Base-by-base conservation (phyloP, 495 filamentous ascomycete species). In the Daldinia decipiens region DNA sequence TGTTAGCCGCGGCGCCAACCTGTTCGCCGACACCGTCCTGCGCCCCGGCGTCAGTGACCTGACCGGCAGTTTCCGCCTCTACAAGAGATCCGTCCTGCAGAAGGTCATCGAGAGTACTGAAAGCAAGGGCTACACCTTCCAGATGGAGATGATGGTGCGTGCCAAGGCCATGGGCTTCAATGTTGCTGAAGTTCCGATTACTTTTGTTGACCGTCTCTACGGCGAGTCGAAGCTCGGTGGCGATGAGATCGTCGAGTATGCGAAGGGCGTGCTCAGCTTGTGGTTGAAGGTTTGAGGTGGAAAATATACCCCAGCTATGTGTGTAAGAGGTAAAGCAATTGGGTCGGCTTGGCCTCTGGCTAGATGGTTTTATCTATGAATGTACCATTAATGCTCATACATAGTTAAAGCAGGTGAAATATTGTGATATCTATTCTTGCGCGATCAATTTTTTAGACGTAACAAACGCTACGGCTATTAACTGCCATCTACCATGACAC, bases 211-310 rank as follows among this genome's bases (percentile, higher is more conserved):
- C 79, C 88, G 95, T 43, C 81, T 99, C 38, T 98, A 96, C 77
- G 95, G 95, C 4, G 95, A 98, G 79, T 94, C 91, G 76, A 99
- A 99, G 85, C 81, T 98, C 29, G 94, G 95, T 6, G 94, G 93
- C 11, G 89, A 91, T 79, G 95, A 99, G 86, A 99, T 99, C 81
- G 93, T 96, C n/a, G 93, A 97, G 79, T 99, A 98, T 80, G 88
- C 92, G 39, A 97, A 97, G 87, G 95, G 95, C 6, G 94, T 99
- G 29, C 74, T 98, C 60, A 90, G 80, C 74, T 82, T 98, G 64
- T 98, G 95, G 95, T 75, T 94, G 77, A 94, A 91, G 84, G 93
- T 97, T 67, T 95, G 79, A 62, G 51, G 19, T 29, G 62, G 45
- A 36, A 5, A 21, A 15, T 12, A 31, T 5, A 36, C 21, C 26